Evolutionary conservation across 2,329 filamentous ascomycete genomes (phyloP).

Genomic region (Sordariomycetes sp.): DNA sequence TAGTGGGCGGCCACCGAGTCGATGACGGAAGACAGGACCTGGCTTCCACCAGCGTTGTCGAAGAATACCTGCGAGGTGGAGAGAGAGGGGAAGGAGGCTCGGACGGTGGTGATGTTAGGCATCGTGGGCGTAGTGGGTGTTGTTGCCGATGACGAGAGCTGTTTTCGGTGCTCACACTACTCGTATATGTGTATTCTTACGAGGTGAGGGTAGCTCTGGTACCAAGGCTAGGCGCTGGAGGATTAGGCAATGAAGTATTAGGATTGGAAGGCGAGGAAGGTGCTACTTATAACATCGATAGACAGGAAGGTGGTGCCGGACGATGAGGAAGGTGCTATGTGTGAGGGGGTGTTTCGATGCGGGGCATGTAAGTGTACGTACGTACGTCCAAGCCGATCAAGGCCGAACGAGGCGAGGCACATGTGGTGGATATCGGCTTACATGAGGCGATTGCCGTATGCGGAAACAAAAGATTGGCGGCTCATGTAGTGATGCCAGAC

Average conservation of each 20-base stretch:
- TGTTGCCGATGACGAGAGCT: neutral
- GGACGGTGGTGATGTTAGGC: conserved; percentile 38
- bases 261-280: no score
- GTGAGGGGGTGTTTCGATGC: neutral
- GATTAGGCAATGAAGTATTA: neutral
- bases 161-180: neutral
- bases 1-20: conserved; percentile 58
- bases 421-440: neutral
- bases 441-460: neutral
- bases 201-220: neutral
- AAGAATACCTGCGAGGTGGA: conserved; percentile 58
- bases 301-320: no score
- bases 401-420: neutral
- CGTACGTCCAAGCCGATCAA: no score
- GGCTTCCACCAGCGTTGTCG: conserved; percentile 71
- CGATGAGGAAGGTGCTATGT: neutral
- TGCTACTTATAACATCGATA: no score
- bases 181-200: neutral
- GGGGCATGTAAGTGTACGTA: neutral
- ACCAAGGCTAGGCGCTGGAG: neutral
- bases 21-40: conserved; percentile 56
- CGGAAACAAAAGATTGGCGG: no score
- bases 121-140: neutral
- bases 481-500: no score
- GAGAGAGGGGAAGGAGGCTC: conserved; percentile 58